Evolutionary conservation across 768 basidiomycete species (phyloP), one percentile per base, ranked within the genome.

Genomic region (Paxillus rubicundulus): DNA sequence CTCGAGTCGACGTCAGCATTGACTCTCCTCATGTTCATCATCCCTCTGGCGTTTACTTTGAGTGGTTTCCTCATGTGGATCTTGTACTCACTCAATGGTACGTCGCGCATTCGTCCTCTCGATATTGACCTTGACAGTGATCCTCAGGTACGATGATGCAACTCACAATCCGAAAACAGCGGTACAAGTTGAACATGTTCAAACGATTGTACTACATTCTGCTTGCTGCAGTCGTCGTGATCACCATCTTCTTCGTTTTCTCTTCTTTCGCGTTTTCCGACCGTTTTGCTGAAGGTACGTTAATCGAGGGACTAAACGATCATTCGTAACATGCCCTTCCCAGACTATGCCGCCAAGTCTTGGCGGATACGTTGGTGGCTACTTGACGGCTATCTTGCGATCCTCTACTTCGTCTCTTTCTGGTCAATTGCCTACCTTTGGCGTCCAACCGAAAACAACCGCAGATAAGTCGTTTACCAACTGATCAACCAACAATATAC

Each of bases 51-150:
- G 1, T 88, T 98, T 71, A 94, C 93, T 1, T 77, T 99, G n/a
- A 96, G 93, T 52, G 86, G 87, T 1, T 99, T 98, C 77, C 79
- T 99, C 21, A 78, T 96, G 57, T 98, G 96, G 96, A 98, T 96
- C 47, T 82, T 96, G 74, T 87, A 94, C 67, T 82, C 89, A 10
- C 74, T 97, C 45, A 94, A 92, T 62, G 86, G 92, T 92, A 56
- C 27, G 78, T 69, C 48, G n/a, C 14, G 43, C 20, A 16, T 6
- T 51, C 27, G 3, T 42, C 16, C 37, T 45, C 13, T 12, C 9
- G 36, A 33, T 2, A 20, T 1, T 39, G 30, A 42, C 12, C 16
- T 54, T 55, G 50, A 57, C 56, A 46, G 36, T 54, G 44, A 10
- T 46, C 64, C 44, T 45, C 67, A 91, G 92, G 86, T 12, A 99